phyloP scores from a whole-genome alignment of 495 filamentous ascomycete genomes.

The Neurospora sp. region DNA sequence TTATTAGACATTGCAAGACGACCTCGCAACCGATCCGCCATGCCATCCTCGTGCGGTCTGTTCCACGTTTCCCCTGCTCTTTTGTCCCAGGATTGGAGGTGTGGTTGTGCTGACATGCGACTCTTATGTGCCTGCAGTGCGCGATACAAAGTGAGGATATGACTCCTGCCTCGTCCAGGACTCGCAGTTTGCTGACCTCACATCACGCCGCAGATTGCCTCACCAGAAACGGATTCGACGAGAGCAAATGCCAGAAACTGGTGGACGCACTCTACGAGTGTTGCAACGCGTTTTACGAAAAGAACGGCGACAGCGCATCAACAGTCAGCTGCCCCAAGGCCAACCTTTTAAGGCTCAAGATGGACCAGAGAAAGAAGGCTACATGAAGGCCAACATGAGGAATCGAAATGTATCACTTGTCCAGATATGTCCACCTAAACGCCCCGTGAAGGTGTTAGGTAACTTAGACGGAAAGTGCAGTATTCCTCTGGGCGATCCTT shows the following conservation, averaged over 20 bases:
- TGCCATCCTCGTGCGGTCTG: conserved; percentile 83
- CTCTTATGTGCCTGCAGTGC: conserved; percentile 41
- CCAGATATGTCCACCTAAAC: conserved; percentile 37
- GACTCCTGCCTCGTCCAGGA: conserved; percentile 2
- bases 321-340: conserved; percentile 82
- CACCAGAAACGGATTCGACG: conserved; percentile 72
- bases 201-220: conserved; percentile 54
- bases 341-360: conserved; percentile 66
- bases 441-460: conserved; percentile 37
- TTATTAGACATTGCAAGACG: conserved; percentile 45
- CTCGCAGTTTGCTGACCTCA: conserved; percentile 7
- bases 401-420: conserved; percentile 33
- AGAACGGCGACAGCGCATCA: conserved; percentile 64
- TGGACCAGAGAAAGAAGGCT: conserved; percentile 61
- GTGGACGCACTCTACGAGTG: conserved; percentile 94
- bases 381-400: conserved; percentile 10
- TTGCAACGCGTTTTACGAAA: conserved; percentile 80
- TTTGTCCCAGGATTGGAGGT: background rate
- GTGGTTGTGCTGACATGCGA: conserved; percentile 3
- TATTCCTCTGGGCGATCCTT: conserved; percentile 89
- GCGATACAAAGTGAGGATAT: conserved; percentile 66
- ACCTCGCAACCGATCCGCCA: conserved; percentile 63
- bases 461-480: conserved; percentile 54
- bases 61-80: conserved; percentile 13
- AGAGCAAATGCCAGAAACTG: conserved; percentile 69